Evolutionary conservation across 1,139 yeast genomes (phyloP).

Genomic region (Debaryomyces subglobosus): DNA sequence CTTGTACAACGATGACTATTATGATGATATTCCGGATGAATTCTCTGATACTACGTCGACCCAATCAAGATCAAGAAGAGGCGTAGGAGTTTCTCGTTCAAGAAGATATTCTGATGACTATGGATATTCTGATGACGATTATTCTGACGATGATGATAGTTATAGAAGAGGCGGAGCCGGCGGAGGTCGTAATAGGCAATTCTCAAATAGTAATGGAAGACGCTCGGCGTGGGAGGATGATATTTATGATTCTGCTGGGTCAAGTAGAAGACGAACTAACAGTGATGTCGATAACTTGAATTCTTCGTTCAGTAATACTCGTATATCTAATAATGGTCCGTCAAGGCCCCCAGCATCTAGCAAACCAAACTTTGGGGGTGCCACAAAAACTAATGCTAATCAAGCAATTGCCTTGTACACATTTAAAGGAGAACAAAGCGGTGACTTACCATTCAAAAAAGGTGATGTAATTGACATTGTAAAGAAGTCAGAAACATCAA

Average conservation of each 20-base stretch:
- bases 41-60: conserved; percentile 51
- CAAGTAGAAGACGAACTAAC: conserved; percentile 32
- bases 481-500: conserved; percentile 81
- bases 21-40: conserved; percentile 74
- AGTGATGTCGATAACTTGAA: conserved; percentile 42
- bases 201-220: conserved; percentile 18
- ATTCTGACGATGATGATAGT: conserved; percentile 38
- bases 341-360: conserved; percentile 41
- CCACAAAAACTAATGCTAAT: conserved; percentile 51
- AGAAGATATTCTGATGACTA: conserved; percentile 47
- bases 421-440: conserved; percentile 88
- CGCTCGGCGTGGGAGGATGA: conserved; percentile 82
- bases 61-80: conserved; percentile 30
- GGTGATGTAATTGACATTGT: conserved; percentile 93
- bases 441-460: conserved; percentile 88
- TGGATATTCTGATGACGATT: conserved; percentile 43
- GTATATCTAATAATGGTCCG: conserved; percentile 35
- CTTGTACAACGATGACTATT: conserved; percentile 58
- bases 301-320: conserved; percentile 34
- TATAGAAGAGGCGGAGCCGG: conserved; percentile 20
- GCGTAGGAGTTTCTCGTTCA: conserved; percentile 24
- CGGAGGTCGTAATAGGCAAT: conserved; percentile 20
- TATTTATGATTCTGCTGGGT: conserved; percentile 58
- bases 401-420: conserved; percentile 90
- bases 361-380: conserved; percentile 58